Evolutionary conservation across 2,329 filamentous ascomycete species (phyloP).

Genomic region (Aspergillus oerlinghausenensis): DNA sequence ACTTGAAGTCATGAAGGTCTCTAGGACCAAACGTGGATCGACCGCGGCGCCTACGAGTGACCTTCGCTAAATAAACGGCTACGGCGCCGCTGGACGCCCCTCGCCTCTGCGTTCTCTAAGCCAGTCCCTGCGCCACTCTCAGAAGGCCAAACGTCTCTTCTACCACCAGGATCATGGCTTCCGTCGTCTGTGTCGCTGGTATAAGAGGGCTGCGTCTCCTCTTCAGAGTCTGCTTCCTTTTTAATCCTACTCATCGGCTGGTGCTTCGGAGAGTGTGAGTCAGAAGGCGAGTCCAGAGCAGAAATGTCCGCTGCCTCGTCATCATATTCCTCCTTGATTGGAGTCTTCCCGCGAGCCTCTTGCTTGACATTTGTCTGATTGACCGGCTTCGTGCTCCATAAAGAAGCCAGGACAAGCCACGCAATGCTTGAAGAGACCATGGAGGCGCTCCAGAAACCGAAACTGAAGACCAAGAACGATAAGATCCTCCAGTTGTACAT

Average conservation of each 20-base stretch:
- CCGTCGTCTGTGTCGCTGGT: constrained; percentile 6
- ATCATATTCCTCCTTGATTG: constrained; percentile 19
- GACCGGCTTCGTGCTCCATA: constrained; percentile 26
- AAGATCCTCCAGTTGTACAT: constrained; percentile 80
- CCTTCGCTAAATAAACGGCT: constrained; percentile 22
- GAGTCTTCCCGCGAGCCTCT: constrained; percentile 12
- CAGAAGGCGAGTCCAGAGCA: constrained; percentile 2
- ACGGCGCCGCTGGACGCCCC: constrained; percentile 30
- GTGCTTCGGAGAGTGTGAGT: constrained; percentile 3
- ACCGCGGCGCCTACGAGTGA: constrained; percentile 1
- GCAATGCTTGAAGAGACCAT: constrained; percentile 61
- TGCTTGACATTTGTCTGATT: constrained; percentile 9
- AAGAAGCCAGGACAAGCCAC: constrained; percentile 55
- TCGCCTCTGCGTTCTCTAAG: constrained; percentile 28
- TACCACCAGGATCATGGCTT: constrained; percentile 5
- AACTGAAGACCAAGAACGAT: constrained; percentile 64
- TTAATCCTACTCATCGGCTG: constrained; percentile 15
- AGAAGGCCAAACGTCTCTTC: constrained; percentile 18
- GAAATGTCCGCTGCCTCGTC: constrained; percentile 4
- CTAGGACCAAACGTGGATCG: background rate
- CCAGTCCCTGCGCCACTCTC: constrained; percentile 55
- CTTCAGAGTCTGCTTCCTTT: constrained; percentile 19
- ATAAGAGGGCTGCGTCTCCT: background rate
- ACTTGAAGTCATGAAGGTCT: background rate
- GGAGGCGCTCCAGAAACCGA: constrained; percentile 72